Evolutionary conservation across 345 rosid genomes (phyloP), one percentile per base, ranked within the genome.

Genomic region (Salix purpurea): DNA sequence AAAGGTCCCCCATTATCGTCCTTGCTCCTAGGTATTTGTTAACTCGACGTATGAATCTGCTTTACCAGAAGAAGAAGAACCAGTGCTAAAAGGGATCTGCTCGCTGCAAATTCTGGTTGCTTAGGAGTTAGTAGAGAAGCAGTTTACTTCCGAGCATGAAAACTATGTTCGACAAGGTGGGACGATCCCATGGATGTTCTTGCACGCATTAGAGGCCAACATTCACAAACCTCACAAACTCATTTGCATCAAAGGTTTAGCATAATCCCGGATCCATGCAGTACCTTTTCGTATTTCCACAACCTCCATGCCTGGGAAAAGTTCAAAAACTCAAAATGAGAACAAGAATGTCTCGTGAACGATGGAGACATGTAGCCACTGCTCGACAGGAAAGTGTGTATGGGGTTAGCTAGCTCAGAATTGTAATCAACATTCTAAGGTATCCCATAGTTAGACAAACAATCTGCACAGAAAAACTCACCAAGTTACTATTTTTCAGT

Each of bases 111-210:
- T 32, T 81, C 88, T 15, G 85, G 88, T 36, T 73, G 71, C 10
- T 78, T 85, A 4, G 88, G 85, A 40, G 50, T 52, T n/a, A 80
- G 73, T 68, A 76, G 71, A 32, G 76, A n/a, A 4, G 75, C 44
- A 48, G 56, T 69, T 40, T 73, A 54, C 82, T 75, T 5, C 77
- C 69, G 4, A 78, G 82, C 83, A 78, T 72, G 40, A 56, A 2
- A 23, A 80, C 34, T 12, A 80, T 79, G 46, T 11, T 71, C 19
- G 88, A 75, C 80, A 85, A 73, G 50, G 71, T 70, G 36, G 87
- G 82, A 13, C 84, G 80, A 48, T 82, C 85, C 56, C 18, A 13
- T 32, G 84, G 80, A 18, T 85, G 80, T 72, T 85, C 85, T 72
- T 85, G 84, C 15, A 82, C 82, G 15, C 85, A 85, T 58, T 80